phyloP scores from a whole-genome alignment of 805 yeast species.

The Myxozyma mucilagina region DNA sequence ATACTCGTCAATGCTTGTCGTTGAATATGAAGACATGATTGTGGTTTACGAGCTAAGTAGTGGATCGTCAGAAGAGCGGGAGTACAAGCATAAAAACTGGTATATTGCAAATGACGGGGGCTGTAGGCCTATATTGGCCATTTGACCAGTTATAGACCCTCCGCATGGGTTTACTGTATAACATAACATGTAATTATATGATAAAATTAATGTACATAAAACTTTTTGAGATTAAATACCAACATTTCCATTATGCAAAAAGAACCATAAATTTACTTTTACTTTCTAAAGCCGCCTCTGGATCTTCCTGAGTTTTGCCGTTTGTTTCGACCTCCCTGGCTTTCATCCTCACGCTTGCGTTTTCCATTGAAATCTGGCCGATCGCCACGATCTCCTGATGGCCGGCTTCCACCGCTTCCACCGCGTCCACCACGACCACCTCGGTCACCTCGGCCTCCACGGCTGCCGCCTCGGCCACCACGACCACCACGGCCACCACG shows the following conservation, averaged over 20 bases:
- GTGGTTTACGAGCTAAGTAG: constrained; percentile 7
- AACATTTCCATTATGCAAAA: background rate
- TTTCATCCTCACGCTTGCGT: constrained; percentile 8
- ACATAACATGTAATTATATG: background rate
- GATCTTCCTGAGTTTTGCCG: constrained; percentile 1
- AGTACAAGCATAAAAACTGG: background rate
- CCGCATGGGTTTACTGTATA: too few species aligned
- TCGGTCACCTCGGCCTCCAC: background rate
- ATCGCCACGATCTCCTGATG: background rate
- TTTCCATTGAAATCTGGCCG: background rate
- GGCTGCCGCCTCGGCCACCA: background rate
- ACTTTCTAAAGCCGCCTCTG: background rate
- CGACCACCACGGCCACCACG: background rate
- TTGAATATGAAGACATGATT: constrained; percentile 10
- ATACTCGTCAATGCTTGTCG: constrained; percentile 6
- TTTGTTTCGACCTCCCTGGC: background rate
- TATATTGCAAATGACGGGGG: background rate
- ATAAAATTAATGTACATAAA: background rate
- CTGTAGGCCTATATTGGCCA: background rate
- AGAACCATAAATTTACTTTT: background rate
- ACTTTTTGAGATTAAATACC: background rate
- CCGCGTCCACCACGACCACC: background rate
- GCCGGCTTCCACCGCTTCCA: background rate
- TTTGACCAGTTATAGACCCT: background rate
- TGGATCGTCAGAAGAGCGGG: background rate